A percentile compares a stretch with the other conserved stretches of the same genome.
Evolutionary conservation across 2,329 filamentous ascomycete genomes (phyloP).

Genomic region (Monascus ruber): DNA sequence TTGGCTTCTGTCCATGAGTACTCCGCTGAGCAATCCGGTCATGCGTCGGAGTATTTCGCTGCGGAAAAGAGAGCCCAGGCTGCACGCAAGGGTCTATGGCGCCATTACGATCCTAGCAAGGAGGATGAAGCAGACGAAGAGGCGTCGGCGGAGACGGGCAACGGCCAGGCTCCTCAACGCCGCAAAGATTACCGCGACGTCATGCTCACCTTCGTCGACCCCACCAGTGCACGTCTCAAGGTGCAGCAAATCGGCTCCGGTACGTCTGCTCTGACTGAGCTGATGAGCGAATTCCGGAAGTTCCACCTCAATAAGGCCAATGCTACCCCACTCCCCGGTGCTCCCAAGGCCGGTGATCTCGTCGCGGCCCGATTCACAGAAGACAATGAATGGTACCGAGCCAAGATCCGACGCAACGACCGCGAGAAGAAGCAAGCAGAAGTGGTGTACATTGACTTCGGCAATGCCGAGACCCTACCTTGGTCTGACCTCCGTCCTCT

Average conservation of each 20-base stretch:
- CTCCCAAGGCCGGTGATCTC: conserved; percentile 82
- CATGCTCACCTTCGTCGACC: conserved; percentile 79
- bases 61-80: conserved; percentile 88
- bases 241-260: conserved; percentile 82
- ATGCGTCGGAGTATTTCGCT: conserved; percentile 72
- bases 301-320: conserved; percentile 84
- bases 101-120: conserved; percentile 84
- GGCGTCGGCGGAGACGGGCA: conserved; percentile 17
- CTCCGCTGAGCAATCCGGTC: conserved; percentile 90
- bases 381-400: conserved; percentile 91
- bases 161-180: conserved; percentile 44
- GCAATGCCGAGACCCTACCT: conserved; percentile 79
- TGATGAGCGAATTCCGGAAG: conserved; percentile 84
- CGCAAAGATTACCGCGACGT: conserved; percentile 92
- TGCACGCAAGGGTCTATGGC: conserved; percentile 76
- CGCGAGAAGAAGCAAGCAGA: conserved; percentile 79
- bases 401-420: conserved; percentile 82
- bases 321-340: conserved; percentile 57
- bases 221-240: conserved; percentile 66
- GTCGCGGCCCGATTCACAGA: conserved; percentile 84
- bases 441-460: conserved; percentile 90
- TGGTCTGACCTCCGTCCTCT: conserved; percentile 80
- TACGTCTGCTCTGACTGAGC: conserved; percentile 68
- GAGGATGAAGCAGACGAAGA: conserved; percentile 53
- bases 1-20: conserved; percentile 86